Evolutionary conservation across 2,329 filamentous ascomycete genomes (phyloP).

Genomic region (Calcarisporium arbuscula): DNA sequence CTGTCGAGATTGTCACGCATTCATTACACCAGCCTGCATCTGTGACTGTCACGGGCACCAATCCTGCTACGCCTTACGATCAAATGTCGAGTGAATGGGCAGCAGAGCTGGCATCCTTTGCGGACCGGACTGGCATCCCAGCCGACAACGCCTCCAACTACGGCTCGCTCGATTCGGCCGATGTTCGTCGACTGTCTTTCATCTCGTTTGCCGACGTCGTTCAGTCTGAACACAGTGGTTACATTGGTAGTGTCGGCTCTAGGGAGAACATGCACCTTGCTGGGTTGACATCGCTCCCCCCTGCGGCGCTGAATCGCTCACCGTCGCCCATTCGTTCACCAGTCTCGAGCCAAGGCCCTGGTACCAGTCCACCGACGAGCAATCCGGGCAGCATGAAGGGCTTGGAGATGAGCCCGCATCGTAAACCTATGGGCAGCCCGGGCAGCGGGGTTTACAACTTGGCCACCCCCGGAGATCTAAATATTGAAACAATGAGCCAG

Average conservation of each 20-base stretch:
- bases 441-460: conserved; percentile 47
- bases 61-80: conserved; percentile 28
- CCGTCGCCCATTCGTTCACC: conserved; percentile 77
- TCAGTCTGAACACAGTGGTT: conserved; percentile 69
- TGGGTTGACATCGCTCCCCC: conserved; percentile 56
- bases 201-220: conserved; percentile 97
- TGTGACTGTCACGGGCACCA: conserved; percentile 53
- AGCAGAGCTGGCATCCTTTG: conserved; percentile 51
- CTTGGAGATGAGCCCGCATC: conserved; percentile 60
- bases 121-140: conserved; percentile 33
- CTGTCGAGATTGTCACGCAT: conserved; percentile 89
- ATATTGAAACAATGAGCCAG: conserved; percentile 91
- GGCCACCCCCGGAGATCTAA: conserved; percentile 55
- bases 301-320: conserved; percentile 54
- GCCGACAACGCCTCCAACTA: conserved; percentile 68
- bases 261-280: conserved; percentile 66
- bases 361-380: conserved; percentile 69
- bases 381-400: conserved; percentile 69
- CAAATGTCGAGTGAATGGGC: conserved; percentile 44
- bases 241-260: conserved; percentile 42
- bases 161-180: conserved; percentile 65
- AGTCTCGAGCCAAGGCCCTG: conserved; percentile 61
- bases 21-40: conserved; percentile 74
- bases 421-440: conserved; percentile 58
- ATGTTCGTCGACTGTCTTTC: conserved; percentile 82